Evolutionary conservation across 2,329 filamentous ascomycete species (phyloP).

Genomic region (Madurella mycetomatis): DNA sequence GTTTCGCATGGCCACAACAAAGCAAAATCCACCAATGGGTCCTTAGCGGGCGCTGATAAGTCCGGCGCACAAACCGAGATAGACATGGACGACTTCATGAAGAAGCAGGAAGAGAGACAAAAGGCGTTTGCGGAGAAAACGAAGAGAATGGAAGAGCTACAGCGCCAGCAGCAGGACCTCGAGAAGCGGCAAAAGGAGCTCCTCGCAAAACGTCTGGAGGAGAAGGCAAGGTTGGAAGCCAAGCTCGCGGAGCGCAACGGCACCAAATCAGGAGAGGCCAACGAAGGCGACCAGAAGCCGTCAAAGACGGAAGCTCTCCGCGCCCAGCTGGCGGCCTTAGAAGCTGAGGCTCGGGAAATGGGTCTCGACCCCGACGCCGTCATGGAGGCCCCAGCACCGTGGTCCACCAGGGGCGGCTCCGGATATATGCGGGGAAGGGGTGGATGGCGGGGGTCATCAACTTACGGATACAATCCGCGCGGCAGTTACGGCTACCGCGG

Average conservation of each 20-base stretch:
- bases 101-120: conserved; percentile 68
- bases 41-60: conserved; percentile 6
- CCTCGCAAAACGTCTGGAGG: conserved; percentile 59
- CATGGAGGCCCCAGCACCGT: conserved; percentile 35
- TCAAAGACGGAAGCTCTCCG: conserved; percentile 58
- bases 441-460: conserved; percentile 26
- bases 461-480: conserved; percentile 25
- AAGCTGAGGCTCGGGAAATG: conserved; percentile 66
- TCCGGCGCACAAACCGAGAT: conserved; percentile 46
- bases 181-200: conserved; percentile 61
- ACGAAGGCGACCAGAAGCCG: conserved; percentile 24
- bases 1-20: conserved; percentile 29
- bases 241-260: conserved; percentile 45
- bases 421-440: conserved; percentile 22
- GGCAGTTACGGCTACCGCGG: conserved; percentile 29
- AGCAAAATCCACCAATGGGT: conserved; percentile 16
- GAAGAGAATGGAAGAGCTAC: conserved; percentile 58
- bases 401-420: conserved; percentile 14
- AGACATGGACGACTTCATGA: conserved; percentile 65
- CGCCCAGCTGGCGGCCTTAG: conserved; percentile 66
- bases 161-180: conserved; percentile 58
- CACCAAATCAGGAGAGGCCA: conserved; percentile 11
- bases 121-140: conserved; percentile 62
- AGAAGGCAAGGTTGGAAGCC: conserved; percentile 58
- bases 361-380: conserved; percentile 59